A percentile compares a stretch with the other conserved stretches of the same genome.
Conservation (phyloP, 1,139 yeast species). For the Geotrichum citri-aurantii region DNA sequence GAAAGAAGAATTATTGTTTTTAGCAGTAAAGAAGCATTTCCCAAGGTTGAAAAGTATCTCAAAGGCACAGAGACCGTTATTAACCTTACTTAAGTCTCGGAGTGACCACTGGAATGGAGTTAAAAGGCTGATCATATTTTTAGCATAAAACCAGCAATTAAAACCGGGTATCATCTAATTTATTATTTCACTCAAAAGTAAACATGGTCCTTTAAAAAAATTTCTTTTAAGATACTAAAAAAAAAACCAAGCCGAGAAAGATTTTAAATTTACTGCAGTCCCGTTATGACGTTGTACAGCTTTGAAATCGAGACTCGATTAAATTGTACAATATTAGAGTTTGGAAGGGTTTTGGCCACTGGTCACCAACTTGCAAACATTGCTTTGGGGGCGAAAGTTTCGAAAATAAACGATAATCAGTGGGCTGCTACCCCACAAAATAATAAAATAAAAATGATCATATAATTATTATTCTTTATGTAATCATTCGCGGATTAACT, state of each 20-base stretch:
- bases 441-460: not conserved
- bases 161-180: not conserved
- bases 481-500: not conserved
- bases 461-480: not conserved
- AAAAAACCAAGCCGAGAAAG: not conserved
- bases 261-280: not conserved
- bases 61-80: not conserved
- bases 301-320: not conserved
- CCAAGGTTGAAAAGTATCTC: slow-evolving; percentile 21
- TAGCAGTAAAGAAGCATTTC: slow-evolving; percentile 43
- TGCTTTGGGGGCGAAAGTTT: not conserved
- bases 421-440: not conserved
- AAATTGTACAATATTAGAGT: not conserved
- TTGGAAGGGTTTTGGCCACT: not conserved
- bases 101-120: not conserved
- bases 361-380: not conserved
- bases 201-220: not conserved
- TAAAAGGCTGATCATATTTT: not conserved
- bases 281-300: not conserved
- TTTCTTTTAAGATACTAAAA: not conserved
- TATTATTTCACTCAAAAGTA: not conserved
- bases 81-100: not conserved
- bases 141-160: too few species aligned
- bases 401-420: not conserved
- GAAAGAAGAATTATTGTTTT: slow-evolving; percentile 67